Conservation (phyloP, 1,139 yeast genomes). For the Sugiyamaella grinbergsii region DNA sequence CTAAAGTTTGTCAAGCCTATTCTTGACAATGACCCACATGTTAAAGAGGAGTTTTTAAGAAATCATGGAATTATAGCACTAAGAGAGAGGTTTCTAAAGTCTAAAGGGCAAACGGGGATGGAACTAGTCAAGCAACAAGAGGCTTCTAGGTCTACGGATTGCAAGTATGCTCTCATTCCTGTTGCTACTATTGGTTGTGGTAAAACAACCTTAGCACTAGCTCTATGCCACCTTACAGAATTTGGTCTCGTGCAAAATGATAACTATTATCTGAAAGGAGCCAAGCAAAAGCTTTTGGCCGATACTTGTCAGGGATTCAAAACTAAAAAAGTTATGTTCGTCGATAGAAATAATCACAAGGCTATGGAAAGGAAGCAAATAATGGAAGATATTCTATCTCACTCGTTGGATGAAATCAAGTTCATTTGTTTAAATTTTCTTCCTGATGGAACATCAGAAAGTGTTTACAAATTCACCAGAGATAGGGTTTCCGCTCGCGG, state of each 20-base stretch:
- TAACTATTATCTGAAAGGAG: slow-evolving; percentile 55
- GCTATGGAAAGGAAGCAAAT: slow-evolving; percentile 67
- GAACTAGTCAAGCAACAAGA: slow-evolving; percentile 41
- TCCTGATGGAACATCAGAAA: slow-evolving; percentile 41
- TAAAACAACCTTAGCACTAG: slow-evolving; percentile 77
- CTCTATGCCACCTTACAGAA: slow-evolving; percentile 56
- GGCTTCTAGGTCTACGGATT: slow-evolving; percentile 15
- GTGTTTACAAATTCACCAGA: slow-evolving; percentile 49
- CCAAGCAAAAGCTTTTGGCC: slow-evolving; percentile 50
- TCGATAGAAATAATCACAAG: slow-evolving; percentile 85
- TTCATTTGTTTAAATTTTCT: slow-evolving; percentile 73
- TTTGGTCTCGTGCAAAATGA: slow-evolving; percentile 91
- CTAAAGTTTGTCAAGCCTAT: slow-evolving; percentile 63
- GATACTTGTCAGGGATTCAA: slow-evolving; percentile 50
- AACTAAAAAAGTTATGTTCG: slow-evolving; percentile 55
- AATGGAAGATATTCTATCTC: slow-evolving; percentile 51
- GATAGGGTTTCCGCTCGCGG: slow-evolving; percentile 70
- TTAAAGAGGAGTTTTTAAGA: slow-evolving; percentile 50
- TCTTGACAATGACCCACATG: slow-evolving; percentile 46
- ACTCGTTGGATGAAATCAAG: slow-evolving; percentile 42
- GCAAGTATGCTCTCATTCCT: slow-evolving; percentile 69
- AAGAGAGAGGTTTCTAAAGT: slow-evolving; percentile 59
- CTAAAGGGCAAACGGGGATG: slow-evolving; percentile 50
- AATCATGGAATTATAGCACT: slow-evolving; percentile 77
- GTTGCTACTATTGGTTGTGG: slow-evolving; percentile 96